phyloP scores from a whole-genome alignment of 2,329 filamentous ascomycete species.

The Hymenoscyphus albidus region DNA sequence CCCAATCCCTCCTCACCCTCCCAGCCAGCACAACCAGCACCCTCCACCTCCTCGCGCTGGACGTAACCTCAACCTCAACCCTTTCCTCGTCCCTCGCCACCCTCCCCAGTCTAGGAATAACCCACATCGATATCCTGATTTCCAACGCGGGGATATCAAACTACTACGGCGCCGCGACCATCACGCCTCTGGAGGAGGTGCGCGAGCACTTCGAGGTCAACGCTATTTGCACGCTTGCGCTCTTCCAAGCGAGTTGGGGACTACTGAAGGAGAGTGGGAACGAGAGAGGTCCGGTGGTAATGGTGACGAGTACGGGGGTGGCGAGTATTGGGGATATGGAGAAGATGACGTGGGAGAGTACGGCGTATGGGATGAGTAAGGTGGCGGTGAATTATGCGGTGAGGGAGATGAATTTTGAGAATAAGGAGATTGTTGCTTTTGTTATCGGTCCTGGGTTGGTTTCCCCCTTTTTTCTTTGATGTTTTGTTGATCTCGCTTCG shows the following conservation, averaged over 20 bases:
- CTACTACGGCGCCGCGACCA: constrained; percentile 33
- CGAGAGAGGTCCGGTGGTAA: constrained; percentile 33
- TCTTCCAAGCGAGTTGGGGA: constrained; percentile 44
- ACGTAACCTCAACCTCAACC: constrained; percentile 35
- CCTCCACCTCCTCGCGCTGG: constrained; percentile 43
- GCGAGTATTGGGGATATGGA: constrained; percentile 23
- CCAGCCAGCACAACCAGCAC: constrained; percentile 36
- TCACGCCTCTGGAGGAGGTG: constrained; percentile 38
- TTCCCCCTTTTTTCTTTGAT: too few species aligned
- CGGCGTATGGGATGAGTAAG: constrained; percentile 44
- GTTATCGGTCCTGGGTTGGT: constrained; percentile 33
- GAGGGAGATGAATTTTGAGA: constrained; percentile 37
- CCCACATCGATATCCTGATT: constrained; percentile 47
- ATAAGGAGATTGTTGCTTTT: constrained; percentile 23
- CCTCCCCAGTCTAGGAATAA: constrained; percentile 37
- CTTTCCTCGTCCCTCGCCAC: constrained; percentile 31
- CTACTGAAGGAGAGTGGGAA: constrained; percentile 37
- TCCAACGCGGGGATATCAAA: constrained; percentile 47
- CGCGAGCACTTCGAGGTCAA: constrained; percentile 42
- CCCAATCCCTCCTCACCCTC: constrained; percentile 36
- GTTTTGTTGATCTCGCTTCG: too few species aligned
- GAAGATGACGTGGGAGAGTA: constrained; percentile 8
- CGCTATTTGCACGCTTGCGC: constrained; percentile 38
- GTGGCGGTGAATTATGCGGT: constrained; percentile 34
- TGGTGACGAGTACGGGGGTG: constrained; percentile 34